phyloP scores from a whole-genome alignment of 139 green algal species.

The Chlorella sp. region DNA sequence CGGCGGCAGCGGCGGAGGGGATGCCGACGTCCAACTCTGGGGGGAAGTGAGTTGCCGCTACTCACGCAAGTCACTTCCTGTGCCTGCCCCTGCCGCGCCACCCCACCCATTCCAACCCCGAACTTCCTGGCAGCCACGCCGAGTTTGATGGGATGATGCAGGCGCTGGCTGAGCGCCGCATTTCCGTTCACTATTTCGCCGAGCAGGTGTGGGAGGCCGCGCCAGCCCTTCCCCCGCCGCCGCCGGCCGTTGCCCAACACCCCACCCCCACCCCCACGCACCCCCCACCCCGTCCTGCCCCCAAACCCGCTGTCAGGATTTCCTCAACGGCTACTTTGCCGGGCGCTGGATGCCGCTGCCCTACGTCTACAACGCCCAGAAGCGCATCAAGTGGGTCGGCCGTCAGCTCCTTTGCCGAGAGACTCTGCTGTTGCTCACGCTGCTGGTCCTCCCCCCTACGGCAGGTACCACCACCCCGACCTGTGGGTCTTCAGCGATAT shows the following conservation, averaged over 20 bases:
- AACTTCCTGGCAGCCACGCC: neutral
- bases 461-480: conserved; percentile 26
- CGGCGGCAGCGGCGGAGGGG: too few relatives aligned
- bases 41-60: too few relatives aligned
- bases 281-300: too few relatives aligned
- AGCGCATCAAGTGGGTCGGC: conserved; percentile 41
- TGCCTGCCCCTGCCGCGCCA: neutral
- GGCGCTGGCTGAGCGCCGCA: neutral
- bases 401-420: too few relatives aligned
- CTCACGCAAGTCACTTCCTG: neutral
- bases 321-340: conserved; percentile 31
- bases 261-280: too few relatives aligned
- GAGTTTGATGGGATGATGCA: conserved; percentile 15
- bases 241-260: too few relatives aligned
- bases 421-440: too few relatives aligned
- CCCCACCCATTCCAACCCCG: neutral
- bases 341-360: conserved; percentile 24
- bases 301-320: too few relatives aligned
- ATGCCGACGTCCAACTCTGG: too few relatives aligned
- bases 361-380: conserved; percentile 32
- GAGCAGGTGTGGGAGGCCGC: too few relatives aligned
- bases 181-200: conserved; percentile 15
- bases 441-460: too few relatives aligned
- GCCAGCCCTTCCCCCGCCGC: too few relatives aligned
- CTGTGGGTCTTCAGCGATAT: conserved; percentile 23